phyloP scores from a whole-genome alignment of 108 stramenopile species.

The Cyclotella cryptica region DNA sequence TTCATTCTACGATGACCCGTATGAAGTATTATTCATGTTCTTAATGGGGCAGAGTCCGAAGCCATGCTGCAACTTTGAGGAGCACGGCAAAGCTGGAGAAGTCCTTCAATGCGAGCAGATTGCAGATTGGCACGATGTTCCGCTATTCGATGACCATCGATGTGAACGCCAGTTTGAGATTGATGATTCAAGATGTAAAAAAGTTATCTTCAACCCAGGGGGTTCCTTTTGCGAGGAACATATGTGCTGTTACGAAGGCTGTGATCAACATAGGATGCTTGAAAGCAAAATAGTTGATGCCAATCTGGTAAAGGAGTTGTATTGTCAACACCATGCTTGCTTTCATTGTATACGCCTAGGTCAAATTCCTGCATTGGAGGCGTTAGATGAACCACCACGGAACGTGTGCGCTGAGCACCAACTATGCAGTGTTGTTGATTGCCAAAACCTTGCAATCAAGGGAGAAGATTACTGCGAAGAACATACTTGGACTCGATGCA shows the following conservation, averaged over 20 bases:
- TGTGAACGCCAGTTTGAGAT: neutral
- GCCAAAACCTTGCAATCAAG: constrained; percentile 12
- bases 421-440: constrained; percentile 30
- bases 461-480: constrained; percentile 25
- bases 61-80: constrained; percentile 11
- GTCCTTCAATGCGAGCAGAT: constrained; percentile 13
- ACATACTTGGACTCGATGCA: constrained; percentile 19
- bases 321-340: constrained; percentile 24
- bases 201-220: neutral
- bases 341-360: constrained; percentile 20
- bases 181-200: neutral
- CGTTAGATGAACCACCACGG: constrained; percentile 30
- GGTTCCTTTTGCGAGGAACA: constrained; percentile 13
- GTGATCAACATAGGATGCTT: constrained; percentile 12
- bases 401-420: constrained; percentile 35
- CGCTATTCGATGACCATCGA: constrained; percentile 28
- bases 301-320: neutral
- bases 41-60: constrained; percentile 22
- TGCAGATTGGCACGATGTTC: constrained; percentile 16
- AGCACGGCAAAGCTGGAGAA: constrained; percentile 1
- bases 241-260: constrained; percentile 16
- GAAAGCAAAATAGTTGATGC: neutral
- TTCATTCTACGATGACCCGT: constrained; percentile 23
- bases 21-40: constrained; percentile 25
- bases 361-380: constrained; percentile 21